Base-by-base conservation (phyloP, 306 rosid genomes). In the Amphicarpaea edgeworthii region DNA sequence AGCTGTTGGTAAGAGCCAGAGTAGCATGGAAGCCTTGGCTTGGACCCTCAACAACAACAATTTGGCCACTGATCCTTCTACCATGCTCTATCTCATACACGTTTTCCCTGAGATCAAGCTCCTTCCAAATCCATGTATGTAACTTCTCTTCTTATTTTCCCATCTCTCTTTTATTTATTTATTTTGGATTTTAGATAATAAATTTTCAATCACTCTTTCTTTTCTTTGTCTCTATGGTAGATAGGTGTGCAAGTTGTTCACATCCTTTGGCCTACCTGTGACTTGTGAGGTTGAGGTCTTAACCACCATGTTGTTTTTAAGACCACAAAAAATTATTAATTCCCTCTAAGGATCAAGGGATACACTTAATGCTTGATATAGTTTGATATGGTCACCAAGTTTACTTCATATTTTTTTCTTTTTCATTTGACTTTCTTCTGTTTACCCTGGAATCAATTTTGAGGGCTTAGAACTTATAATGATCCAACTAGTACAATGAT, bases 41-140 rank as follows among this genome's bases (percentile, higher is more conserved):
- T 92, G 97, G 97, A 50, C 93, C 23, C 76, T 93, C 26, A 80
- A 82, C 20, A 76, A 89, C 73, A 80, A 82, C 20, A 76, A 89
- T 70, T 77, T 80, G 46, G 61, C 72, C 24, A 41, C 87, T 6
- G n/a, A n/a, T n/a, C 63, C 92, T 4, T 70, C 88, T 21, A 75
- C 87, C 51, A 24, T 57, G 1, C 67, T 91, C 12, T 88, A 83
- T 78, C 96, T 93, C 77, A 60, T 93, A 21, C 98, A 88, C 12
- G 79, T 93, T 68, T 93, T 79, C 79, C 96, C 96, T 0, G 90
- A 84, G 84, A 64, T 71, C 66, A 85, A 79, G n/a, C 77, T 41
- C 72, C 79, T 91, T 23, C 98, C 93, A 4, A 89, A 81, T 71
- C 98, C 98, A 42, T 83, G 97, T 93, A 42, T 83, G 97, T 93